Evolutionary conservation across 768 basidiomycete species (phyloP).

Genomic region (Tephrocybe sp.): DNA sequence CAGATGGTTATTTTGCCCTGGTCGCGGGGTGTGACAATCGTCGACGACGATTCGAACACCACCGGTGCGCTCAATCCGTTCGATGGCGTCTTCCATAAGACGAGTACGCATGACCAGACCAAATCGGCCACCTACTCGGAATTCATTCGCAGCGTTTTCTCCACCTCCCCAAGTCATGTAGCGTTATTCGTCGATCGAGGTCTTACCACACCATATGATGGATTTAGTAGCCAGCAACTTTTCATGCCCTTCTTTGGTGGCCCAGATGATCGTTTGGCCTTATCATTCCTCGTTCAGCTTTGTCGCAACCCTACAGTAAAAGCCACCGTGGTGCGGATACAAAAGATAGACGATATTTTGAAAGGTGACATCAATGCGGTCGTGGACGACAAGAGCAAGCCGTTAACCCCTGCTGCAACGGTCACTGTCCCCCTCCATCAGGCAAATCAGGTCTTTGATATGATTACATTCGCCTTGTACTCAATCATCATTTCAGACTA

Average conservation of each 20-base stretch:
- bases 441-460: constrained; percentile 23
- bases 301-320: constrained; percentile 54
- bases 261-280: constrained; percentile 85
- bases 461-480: not conserved
- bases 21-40: constrained; percentile 45
- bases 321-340: constrained; percentile 74
- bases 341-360: constrained; percentile 39
- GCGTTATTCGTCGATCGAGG: constrained; percentile 86
- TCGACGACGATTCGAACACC: constrained; percentile 24
- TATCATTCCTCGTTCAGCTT: constrained; percentile 83
- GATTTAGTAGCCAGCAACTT: constrained; percentile 50
- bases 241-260: constrained; percentile 94
- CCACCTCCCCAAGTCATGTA: constrained; percentile 70
- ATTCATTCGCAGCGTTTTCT: constrained; percentile 82
- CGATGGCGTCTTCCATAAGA: constrained; percentile 71
- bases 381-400: constrained; percentile 6
- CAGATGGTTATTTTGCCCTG: constrained; percentile 88
- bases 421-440: constrained; percentile 24
- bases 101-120: constrained; percentile 47
- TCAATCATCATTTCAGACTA: constrained; percentile 31
- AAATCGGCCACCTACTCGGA: constrained; percentile 69
- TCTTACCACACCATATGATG: constrained; percentile 27
- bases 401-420: not conserved
- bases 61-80: constrained; percentile 59
- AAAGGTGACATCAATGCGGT: constrained; percentile 29